Evolutionary conservation across 2,329 filamentous ascomycete species (phyloP).

Genomic region (Mycosphaerella sp.): DNA sequence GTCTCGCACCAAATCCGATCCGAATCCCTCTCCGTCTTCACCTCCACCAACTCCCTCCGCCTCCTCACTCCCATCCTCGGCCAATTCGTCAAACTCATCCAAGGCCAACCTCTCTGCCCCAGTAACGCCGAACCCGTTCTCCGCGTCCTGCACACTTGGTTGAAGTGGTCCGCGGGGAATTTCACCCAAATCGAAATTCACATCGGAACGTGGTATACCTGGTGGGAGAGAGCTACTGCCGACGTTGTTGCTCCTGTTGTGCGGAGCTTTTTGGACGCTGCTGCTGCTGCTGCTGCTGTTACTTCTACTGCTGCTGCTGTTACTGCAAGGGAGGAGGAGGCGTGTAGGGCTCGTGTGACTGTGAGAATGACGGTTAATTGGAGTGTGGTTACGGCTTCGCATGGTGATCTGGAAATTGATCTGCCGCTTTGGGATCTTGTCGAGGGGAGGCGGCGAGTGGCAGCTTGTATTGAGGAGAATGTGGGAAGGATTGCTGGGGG

Average conservation of each 20-base stretch:
- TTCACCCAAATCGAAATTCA: background rate
- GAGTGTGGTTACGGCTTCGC: background rate
- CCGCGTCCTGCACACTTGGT: constrained; percentile 2
- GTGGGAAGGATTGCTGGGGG: background rate
- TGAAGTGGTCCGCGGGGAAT: background rate
- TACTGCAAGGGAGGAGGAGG: background rate
- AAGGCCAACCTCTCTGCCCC: background rate
- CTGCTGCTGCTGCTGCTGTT: too few relatives aligned
- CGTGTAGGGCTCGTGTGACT: background rate
- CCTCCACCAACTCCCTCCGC: background rate
- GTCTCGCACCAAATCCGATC: background rate
- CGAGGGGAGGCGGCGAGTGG: background rate
- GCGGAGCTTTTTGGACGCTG: too few relatives aligned
- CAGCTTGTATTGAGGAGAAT: background rate
- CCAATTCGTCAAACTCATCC: background rate
- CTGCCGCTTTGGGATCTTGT: constrained; percentile 1
- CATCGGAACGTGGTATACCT: constrained; percentile 1
- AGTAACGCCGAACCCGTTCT: too few relatives aligned
- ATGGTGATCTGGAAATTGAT: background rate
- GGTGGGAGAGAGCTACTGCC: constrained; percentile 5
- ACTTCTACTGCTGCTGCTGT: background rate
- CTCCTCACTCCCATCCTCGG: background rate
- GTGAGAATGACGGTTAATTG: background rate
- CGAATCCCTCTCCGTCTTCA: constrained; percentile 1
- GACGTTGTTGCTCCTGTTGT: background rate